A percentile compares a stretch with the other conserved stretches of the same genome.
Evolutionary conservation across 2,329 filamentous ascomycete genomes (phyloP).

Genomic region (Arthrobotrys sinensis): DNA sequence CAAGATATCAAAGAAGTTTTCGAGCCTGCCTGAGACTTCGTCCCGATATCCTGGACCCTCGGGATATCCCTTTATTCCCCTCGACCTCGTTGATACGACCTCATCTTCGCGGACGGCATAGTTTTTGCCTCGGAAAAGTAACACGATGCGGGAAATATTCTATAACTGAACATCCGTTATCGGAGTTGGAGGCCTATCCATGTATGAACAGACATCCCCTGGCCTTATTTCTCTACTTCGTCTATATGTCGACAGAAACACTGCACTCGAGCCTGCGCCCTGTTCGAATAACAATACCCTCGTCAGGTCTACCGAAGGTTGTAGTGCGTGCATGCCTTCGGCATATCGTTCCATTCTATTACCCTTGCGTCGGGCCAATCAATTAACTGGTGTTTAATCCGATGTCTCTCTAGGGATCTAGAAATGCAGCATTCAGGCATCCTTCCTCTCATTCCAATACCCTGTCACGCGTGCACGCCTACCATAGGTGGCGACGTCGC

Average conservation of each 20-base stretch:
- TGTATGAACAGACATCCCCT: no score
- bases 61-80: no score
- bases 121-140: background rate
- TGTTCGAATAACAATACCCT: background rate
- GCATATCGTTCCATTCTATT: background rate
- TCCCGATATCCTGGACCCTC: no score
- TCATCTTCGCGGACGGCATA: background rate
- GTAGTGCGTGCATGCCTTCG: background rate
- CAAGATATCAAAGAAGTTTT: conserved; percentile 4
- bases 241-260: no score
- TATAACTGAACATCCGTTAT: conserved; percentile 8
- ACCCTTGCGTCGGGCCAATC: no score
- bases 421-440: background rate
- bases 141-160: conserved; percentile 9
- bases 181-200: conserved; percentile 28
- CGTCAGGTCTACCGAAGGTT: background rate
- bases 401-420: no score
- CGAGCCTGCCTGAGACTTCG: no score
- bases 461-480: background rate
- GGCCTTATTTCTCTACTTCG: no score
- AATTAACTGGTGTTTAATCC: no score
- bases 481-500: background rate
- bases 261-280: background rate
- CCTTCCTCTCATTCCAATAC: background rate
- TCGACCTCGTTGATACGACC: no score